Evolutionary conservation across 106 monocot species (phyloP), one percentile per base, ranked within the genome.

Genomic region (Phalaenopsis aphrodite): DNA sequence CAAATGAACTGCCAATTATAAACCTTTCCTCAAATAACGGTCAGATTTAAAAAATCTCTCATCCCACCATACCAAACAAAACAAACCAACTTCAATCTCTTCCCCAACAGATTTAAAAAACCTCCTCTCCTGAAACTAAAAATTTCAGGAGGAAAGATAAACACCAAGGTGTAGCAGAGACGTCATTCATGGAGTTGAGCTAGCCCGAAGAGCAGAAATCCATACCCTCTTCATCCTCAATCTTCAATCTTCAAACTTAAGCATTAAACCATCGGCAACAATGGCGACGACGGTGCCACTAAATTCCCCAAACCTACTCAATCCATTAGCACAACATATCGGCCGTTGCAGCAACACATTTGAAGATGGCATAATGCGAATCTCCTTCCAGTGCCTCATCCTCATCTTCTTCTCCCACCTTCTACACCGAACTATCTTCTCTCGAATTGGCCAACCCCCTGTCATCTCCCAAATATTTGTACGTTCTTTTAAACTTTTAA

Each of bases 391-490:
- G 61, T 30, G 47, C 23, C 18, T 39, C 21, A 19, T 82, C 41
- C 64, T 82, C 48, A 42, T 85, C 42, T 9, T 77, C 71, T 42
- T 85, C 30, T 77, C 64, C 41, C n/a, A 76, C 1, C 2, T 82
- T 79, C 48, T 85, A 17, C 83, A 88, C 47, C 18, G 57, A 52
- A 16, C 73, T 46, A 8, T 85, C n/a, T 77, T 88, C 71, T 42
- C 42, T 19, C 85, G 68, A 46, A 43, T 88, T 11, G 72, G 79
- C 16, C 85, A 82, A 42, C 88, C 88, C 0, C 55, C 71, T 37
- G 56, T 79, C 61, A 49, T 85, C 61, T 85, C 88, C 8, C 87
- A 87, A 41, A 84, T 87, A 37, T 75, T 84, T 24, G 86, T 82
- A 82, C n/a, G 38, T 46, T 23, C 3, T 18, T 41, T 11, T 5